Percentiles rank a stretch among this genome's conserved stretches.
These are phyloP conservation scores for Quercus glauca DNA, from an alignment of 306 rosid species.

Conservation along the genomic window DNA sequence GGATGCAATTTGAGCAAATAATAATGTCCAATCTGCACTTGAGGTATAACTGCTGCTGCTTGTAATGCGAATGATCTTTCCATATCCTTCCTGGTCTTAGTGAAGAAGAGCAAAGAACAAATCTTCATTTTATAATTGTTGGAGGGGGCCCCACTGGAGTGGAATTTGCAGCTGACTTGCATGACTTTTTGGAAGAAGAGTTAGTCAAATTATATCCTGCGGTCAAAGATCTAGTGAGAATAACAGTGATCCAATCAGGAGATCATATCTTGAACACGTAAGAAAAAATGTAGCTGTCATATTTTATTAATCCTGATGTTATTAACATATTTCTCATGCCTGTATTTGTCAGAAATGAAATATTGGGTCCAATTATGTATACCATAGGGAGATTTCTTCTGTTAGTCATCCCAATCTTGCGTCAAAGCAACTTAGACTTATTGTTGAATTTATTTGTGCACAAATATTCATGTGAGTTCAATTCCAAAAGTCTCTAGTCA, in stretches of 20 bases:
- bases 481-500: not conserved
- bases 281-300: slow-evolving; percentile 22
- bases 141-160: slow-evolving; percentile 99
- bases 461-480: not conserved
- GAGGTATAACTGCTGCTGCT: slow-evolving; percentile 46
- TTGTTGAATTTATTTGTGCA: not conserved
- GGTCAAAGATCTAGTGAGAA: slow-evolving; percentile 72
- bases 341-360: not conserved
- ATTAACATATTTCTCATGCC: not conserved
- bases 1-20: slow-evolving; percentile 39
- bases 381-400: not conserved
- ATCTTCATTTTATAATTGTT: slow-evolving; percentile 94
- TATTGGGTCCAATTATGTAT: not conserved
- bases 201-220: slow-evolving; percentile 65
- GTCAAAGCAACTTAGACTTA: not conserved
- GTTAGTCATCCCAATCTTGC: not conserved
- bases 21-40: slow-evolving; percentile 42
- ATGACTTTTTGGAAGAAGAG: slow-evolving; percentile 81
- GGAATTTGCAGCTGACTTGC: slow-evolving; percentile 97
- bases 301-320: slow-evolving; percentile 5
- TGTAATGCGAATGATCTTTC: too few species aligned
- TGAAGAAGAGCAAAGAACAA: slow-evolving; percentile 67
- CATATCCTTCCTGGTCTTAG: slow-evolving; percentile 69
- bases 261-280: slow-evolving; percentile 97
- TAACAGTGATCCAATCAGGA: slow-evolving; percentile 88